phyloP scores from a whole-genome alignment of 2,329 filamentous ascomycete genomes.

The Macroventuria anomochaeta region DNA sequence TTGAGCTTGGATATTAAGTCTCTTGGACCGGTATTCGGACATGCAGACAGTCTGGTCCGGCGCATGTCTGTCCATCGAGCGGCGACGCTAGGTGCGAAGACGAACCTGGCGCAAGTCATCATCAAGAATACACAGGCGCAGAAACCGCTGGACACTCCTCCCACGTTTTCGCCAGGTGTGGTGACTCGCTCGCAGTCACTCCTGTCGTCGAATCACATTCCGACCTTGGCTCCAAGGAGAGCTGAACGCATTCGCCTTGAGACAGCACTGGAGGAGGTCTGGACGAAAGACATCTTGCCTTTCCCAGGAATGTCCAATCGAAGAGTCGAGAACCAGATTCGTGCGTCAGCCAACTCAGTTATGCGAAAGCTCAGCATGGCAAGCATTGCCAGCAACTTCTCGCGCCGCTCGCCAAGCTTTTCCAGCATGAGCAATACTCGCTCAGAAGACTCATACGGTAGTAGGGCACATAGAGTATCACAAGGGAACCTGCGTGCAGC shows the following conservation, averaged over 20 bases:
- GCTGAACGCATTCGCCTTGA: constrained; percentile 81
- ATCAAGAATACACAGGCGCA: constrained; percentile 82
- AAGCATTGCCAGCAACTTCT: constrained; percentile 78
- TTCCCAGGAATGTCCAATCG: constrained; percentile 79
- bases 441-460: constrained; percentile 45
- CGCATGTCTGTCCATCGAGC: constrained; percentile 80
- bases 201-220: constrained; percentile 69
- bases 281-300: constrained; percentile 80
- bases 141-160: constrained; percentile 61
- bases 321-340: constrained; percentile 73
- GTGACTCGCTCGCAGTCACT: constrained; percentile 83
- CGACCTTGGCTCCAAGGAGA: constrained; percentile 75
- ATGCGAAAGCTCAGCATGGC: constrained; percentile 88
- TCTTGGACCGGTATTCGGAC: constrained; percentile 76
- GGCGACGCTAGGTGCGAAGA: constrained; percentile 73
- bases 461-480: constrained; percentile 34
- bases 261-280: constrained; percentile 75
- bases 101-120: constrained; percentile 75
- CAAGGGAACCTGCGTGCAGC: constrained; percentile 35
- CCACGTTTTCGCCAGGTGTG: constrained; percentile 54
- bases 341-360: constrained; percentile 81
- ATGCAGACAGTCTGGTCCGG: constrained; percentile 68
- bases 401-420: constrained; percentile 70
- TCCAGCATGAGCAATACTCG: constrained; percentile 50
- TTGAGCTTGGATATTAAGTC: constrained; percentile 74